A percentile compares a stretch with the other conserved stretches of the same genome.
These are phyloP conservation scores for Maudiozyma saulgeensis DNA, from an alignment of 805 yeast species.

Conservation along the genomic window DNA sequence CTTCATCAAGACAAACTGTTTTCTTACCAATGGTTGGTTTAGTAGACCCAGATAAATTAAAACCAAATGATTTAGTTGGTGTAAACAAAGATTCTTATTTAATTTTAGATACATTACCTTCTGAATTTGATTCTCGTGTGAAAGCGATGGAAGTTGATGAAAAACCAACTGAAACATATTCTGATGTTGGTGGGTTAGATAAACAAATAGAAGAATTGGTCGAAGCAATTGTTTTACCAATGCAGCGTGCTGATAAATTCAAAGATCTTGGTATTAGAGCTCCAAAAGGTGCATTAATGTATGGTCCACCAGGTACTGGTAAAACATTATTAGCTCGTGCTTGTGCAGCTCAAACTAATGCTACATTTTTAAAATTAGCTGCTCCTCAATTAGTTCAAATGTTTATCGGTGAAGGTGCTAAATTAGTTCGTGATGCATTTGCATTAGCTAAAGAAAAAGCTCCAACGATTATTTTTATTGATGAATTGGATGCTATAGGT, in stretches of 20 bases:
- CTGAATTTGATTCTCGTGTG: conserved; percentile 94
- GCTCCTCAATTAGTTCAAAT: conserved; percentile 98
- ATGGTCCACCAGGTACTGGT: conserved; percentile 99
- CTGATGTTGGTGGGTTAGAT: conserved; percentile 96
- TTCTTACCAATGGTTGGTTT: conserved; percentile 92
- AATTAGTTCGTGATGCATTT: conserved; percentile 93
- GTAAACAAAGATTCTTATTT: conserved; percentile 95
- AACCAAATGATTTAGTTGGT: conserved; percentile 97
- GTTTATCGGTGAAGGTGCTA: conserved; percentile 98
- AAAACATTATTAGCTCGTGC: conserved; percentile 95
- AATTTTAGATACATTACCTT: conserved; percentile 87
- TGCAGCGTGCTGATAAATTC: conserved; percentile 97
- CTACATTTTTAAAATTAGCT: conserved; percentile 90
- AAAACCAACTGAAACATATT: conserved; percentile 93
- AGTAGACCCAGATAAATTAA: conserved; percentile 82
- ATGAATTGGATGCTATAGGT: conserved; percentile 97
- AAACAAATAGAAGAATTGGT: conserved; percentile 97
- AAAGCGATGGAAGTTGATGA: conserved; percentile 99
- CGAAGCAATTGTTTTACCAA: conserved; percentile 96
- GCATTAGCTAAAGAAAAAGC: conserved; percentile 97
- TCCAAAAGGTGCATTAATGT: conserved; percentile 96
- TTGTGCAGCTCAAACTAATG: conserved; percentile 97
- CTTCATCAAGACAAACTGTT: conserved; percentile 95
- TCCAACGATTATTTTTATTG: conserved; percentile 95
- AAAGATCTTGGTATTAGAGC: conserved; percentile 90